Base-by-base conservation (phyloP, 2,329 filamentous ascomycete genomes). In the Aspergillus sp. region DNA sequence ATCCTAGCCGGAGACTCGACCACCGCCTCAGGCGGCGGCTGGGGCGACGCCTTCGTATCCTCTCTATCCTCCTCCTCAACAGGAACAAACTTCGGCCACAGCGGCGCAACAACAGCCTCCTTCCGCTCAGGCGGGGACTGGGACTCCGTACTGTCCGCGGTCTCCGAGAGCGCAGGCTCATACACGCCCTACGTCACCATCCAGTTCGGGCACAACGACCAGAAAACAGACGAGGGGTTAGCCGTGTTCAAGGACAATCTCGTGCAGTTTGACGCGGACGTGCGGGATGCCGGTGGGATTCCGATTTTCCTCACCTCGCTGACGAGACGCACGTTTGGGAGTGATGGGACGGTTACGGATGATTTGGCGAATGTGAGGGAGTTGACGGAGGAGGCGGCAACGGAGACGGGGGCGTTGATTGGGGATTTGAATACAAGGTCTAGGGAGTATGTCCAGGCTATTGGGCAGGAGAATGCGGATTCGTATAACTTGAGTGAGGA, bases 171-270 rank as follows among this genome's bases (percentile, higher is more conserved):
- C 8, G 44, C 45, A 11, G 37, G 14, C 2, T 15, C 49, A 12
- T 52, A 60, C 41, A 53, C 55, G 14, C 60, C 60, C 24, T 56
- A 58, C 23, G 60, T 62, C 3, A 60, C 60, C 2, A 52, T 62
- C 23, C 60, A 60, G 23, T 62, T 62, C 17, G 60, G 60, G 1
- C 58, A 62, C 24, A 62, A 62, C 17, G 60, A 62, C 50, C 60
- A 62, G 24, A 62, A 62, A 23, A 31, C 35, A 4, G 44, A 56
- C 6, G 17, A n/a, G 8, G 54, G 55, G 4, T 23, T 62, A 7
- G 52, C 35, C 2, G 35, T 44, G 9, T 62, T 60, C 40, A 23
- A 37, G 0, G 35, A 47, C 1, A 62, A 62, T 15, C 53, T 62
- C 2, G 40, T 60, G 31, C 31, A 17, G 14, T 50, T 62, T 17